Percentiles rank a stretch among this genome's conserved stretches.
Evolutionary conservation across 331 rosid species (phyloP).

Genomic region (Cucumis variabilis): DNA sequence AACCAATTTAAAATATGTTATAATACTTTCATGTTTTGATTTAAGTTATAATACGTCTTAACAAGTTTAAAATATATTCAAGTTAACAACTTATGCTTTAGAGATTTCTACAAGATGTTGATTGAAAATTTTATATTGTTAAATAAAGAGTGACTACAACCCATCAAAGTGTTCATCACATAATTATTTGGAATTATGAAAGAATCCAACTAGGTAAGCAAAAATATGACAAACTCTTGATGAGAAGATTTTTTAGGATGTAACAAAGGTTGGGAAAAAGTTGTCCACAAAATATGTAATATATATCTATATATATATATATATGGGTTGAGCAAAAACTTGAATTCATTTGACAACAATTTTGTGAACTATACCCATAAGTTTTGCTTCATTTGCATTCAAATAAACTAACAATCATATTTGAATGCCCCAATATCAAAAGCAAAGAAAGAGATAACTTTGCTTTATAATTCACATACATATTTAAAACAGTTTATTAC

Average conservation of each 20-base stretch:
- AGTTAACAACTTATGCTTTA: too few relatives aligned
- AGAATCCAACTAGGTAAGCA: not conserved
- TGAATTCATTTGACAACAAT: too few relatives aligned
- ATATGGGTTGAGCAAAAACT: too few relatives aligned
- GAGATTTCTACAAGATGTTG: not conserved
- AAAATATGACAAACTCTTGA: too few relatives aligned
- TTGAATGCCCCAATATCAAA: not conserved
- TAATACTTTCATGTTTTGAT: too few relatives aligned
- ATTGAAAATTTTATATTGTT: not conserved
- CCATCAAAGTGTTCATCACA: too few relatives aligned
- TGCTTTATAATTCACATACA: too few relatives aligned
- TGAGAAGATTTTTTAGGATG: too few relatives aligned
- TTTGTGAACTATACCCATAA: not conserved
- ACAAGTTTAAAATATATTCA: not conserved
- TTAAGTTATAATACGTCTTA: not conserved
- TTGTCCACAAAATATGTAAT: too few relatives aligned
- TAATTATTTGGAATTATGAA: not conserved
- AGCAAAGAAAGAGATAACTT: constrained; percentile 9
- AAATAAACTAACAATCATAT: not conserved
- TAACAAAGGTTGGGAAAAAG: too few relatives aligned
- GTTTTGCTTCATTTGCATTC: not conserved
- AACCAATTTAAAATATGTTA: too few relatives aligned
- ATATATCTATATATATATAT: too few relatives aligned
- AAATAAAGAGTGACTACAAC: not conserved
- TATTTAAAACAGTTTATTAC: not conserved